These are phyloP conservation scores for Mucor piriformis DNA, from an alignment of 371 early-diverging fungal species.

Conservation along the genomic window DNA sequence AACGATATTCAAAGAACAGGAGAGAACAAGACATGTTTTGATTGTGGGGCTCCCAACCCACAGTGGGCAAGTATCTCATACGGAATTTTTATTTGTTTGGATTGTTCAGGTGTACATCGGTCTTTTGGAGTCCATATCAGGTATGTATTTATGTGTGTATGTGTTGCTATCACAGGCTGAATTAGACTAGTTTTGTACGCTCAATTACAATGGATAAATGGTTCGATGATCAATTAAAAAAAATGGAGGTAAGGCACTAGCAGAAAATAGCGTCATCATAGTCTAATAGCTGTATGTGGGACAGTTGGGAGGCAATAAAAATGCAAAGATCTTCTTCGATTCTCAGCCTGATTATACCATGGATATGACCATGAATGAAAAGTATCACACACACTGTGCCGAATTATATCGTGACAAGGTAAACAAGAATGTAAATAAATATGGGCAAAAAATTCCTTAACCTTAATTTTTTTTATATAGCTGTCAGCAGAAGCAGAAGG, in stretches of 20 bases:
- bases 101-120: constrained; percentile 93
- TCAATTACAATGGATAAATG: constrained; percentile 99
- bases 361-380: constrained; percentile 80
- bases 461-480: constrained; percentile 16
- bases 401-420: constrained; percentile 86
- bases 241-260: constrained; percentile 83
- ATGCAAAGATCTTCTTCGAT: constrained; percentile 85
- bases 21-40: constrained; percentile 81
- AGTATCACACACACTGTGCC: constrained; percentile 89
- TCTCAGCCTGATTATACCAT: constrained; percentile 82
- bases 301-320: constrained; percentile 91
- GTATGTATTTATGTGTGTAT: constrained; percentile 27
- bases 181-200: constrained; percentile 82
- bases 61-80: constrained; percentile 96
- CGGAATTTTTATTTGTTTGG: constrained; percentile 97
- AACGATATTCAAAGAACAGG: constrained; percentile 75
- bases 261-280: too few relatives aligned
- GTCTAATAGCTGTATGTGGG: neutral
- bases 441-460: neutral
- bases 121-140: constrained; percentile 95
- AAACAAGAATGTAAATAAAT: constrained; percentile 8
- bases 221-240: constrained; percentile 90
- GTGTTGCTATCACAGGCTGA: neutral
- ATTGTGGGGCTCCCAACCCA: constrained; percentile 84
- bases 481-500: constrained; percentile 81